A percentile compares a stretch with the other conserved stretches of the same genome.
phyloP scores from a whole-genome alignment of 2,329 filamentous ascomycete genomes.

The Chaetomiaceae sp. region DNA sequence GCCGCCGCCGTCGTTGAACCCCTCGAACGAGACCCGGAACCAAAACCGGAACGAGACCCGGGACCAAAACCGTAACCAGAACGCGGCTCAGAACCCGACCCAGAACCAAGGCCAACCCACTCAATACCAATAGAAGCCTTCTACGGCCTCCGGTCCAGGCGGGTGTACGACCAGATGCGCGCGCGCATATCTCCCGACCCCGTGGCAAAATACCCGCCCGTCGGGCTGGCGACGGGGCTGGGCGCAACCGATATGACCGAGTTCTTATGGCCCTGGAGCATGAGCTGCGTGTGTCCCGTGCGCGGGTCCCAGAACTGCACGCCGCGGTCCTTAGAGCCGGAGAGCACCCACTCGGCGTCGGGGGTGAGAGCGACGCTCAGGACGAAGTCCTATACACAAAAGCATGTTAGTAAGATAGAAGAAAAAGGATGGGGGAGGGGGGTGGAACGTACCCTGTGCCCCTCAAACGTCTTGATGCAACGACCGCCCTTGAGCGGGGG shows the following conservation, averaged over 20 bases:
- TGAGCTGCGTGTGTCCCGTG: constrained; percentile 90
- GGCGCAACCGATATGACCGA: constrained; percentile 97
- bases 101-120: no score
- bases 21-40: no score
- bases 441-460: constrained; percentile 68
- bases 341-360: constrained; percentile 92
- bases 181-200: constrained; percentile 97
- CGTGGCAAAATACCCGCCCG: constrained; percentile 84
- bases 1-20: no score
- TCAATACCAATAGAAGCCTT: background rate
- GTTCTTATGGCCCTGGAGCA: constrained; percentile 99
- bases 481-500: constrained; percentile 77
- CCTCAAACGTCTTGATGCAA: constrained; percentile 95
- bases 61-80: no score
- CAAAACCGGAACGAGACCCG: no score
- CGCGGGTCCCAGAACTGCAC: constrained; percentile 98
- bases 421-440: background rate
- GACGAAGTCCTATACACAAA: constrained; percentile 72
- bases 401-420: constrained; percentile 27
- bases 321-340: constrained; percentile 92
- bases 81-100: no score
- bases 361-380: constrained; percentile 92
- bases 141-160: constrained; percentile 34
- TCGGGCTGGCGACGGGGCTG: constrained; percentile 87
- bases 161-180: constrained; percentile 86